Base-by-base conservation (phyloP, 495 filamentous ascomycete species). In the Annulohypoxylon maeteangense region DNA sequence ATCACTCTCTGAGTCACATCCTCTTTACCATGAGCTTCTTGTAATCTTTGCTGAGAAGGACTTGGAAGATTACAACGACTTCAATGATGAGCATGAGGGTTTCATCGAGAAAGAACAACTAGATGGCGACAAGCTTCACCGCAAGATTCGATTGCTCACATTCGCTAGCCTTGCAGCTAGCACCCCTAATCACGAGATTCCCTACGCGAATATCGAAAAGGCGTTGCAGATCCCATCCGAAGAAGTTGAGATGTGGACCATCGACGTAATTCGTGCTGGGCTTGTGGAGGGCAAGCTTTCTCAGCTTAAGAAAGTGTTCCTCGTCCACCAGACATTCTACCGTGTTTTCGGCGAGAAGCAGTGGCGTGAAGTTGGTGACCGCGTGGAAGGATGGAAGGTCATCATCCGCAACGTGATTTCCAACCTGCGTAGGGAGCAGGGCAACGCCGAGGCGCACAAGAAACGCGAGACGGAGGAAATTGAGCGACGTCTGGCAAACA, bases 171-270 rank as follows among this genome's bases (percentile, higher is more conserved):
- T 98, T 31, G 93, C 94, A 16, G 93, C 96, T 31, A 87, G 90
- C 66, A 91, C 91, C 14, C 88, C 89, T 14, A 92, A 88, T 70
- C 90, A 94, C 64, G 92, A 93, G 58, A 88, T 99, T 42, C 90
- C 93, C 34, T 99, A 99, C 81, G 84, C 83, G 68, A 85, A 87
- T 64, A 97, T 99, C 74, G 87, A 91, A 44, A 88, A 90, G 63
- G 89, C 93, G 4, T 87, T 99, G 36, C 90, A 94, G 78, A 89
- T 99, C 42, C 88, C 92, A 16, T 70, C 78, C 27, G 89, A 91
- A 62, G 93, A 98, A 48, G 93, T 97, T 8, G 95, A 99, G 86
- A 91, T 93, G 86, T 99, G 95, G 95, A 91, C 97, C 56, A 99
- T 99, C 70, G 96, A 99, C 80, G 93, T 95, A 54, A 97, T 99